Percentiles rank a stretch among this genome's conserved stretches.
Conservation (phyloP, 2,329 filamentous ascomycete genomes). For the Paraphaeosphaeria sporulosa region DNA sequence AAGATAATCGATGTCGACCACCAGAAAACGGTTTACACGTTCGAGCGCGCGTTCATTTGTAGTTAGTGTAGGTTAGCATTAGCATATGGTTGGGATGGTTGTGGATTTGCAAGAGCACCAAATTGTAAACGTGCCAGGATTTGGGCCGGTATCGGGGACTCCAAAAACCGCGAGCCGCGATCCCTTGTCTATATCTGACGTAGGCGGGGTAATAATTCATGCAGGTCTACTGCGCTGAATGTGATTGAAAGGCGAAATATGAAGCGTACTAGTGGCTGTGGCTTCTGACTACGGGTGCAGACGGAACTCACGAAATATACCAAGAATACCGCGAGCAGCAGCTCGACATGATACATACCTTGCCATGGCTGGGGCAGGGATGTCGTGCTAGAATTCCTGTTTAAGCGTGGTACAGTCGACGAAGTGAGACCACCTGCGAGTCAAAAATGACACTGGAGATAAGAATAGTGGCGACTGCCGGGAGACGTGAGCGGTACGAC, state of each 20-base stretch:
- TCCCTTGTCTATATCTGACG: constrained; percentile 2
- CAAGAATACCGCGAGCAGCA: not conserved
- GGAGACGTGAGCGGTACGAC: too few species aligned
- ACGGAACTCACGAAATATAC: not conserved
- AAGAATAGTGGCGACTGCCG: too few species aligned
- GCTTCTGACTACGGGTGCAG: not conserved
- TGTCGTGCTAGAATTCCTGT: too few species aligned
- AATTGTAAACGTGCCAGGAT: constrained; percentile 19
- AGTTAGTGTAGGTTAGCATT: not conserved
- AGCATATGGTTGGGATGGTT: not conserved
- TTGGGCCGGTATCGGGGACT: constrained; percentile 23
- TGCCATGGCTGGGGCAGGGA: not conserved
- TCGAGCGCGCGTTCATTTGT: not conserved
- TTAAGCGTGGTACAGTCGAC: too few species aligned
- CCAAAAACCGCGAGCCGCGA: constrained; percentile 2
- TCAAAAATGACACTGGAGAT: too few species aligned
- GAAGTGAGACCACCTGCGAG: too few species aligned
- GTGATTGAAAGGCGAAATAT: not conserved
- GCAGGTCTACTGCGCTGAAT: not conserved
- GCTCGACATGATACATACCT: not conserved
- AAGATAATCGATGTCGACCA: constrained; percentile 14
- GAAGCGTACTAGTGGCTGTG: not conserved
- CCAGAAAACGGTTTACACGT: constrained; percentile 12
- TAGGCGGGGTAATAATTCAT: constrained; percentile 3
- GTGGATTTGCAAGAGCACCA: not conserved